Conservation (phyloP, 768 basidiomycete genomes). For the Tylopilus vinaceipallidus region DNA sequence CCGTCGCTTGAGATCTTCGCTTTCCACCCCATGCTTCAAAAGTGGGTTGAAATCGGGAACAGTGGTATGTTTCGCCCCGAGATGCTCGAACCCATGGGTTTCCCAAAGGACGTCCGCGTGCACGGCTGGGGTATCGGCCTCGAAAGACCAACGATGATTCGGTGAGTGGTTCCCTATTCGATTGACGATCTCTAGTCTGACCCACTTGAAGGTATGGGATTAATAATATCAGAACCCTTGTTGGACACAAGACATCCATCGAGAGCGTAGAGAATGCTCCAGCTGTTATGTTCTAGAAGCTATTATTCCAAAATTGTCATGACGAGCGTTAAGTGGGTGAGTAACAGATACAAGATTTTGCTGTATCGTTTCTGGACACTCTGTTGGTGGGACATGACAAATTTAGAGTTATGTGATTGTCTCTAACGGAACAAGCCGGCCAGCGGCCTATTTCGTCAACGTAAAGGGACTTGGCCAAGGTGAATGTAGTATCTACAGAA, state of each 20-base stretch:
- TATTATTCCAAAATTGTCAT: slow-evolving; percentile 6
- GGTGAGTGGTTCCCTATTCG: slow-evolving; percentile 46
- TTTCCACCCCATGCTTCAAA: slow-evolving; percentile 89
- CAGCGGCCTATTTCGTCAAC: slow-evolving; percentile 1
- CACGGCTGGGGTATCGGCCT: slow-evolving; percentile 95
- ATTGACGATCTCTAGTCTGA: slow-evolving; percentile 1
- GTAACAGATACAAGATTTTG: slow-evolving; percentile 5
- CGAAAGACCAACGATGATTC: slow-evolving; percentile 98
- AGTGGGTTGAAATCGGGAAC: slow-evolving; percentile 98
- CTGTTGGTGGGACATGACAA: not conserved
- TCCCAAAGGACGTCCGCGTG: slow-evolving; percentile 94
- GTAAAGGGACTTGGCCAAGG: not conserved
- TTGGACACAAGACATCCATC: slow-evolving; percentile 95
- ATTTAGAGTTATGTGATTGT: not conserved
- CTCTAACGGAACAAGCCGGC: slow-evolving; percentile 5
- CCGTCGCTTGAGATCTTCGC: slow-evolving; percentile 98
- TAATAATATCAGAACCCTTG: slow-evolving; percentile 93
- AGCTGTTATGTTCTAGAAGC: slow-evolving; percentile 80
- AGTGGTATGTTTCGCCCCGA: slow-evolving; percentile 99
- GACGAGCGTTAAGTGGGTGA: not conserved
- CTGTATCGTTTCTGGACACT: not conserved
- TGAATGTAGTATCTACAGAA: slow-evolving; percentile 6
- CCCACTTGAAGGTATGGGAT: slow-evolving; percentile 76
- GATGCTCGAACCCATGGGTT: slow-evolving; percentile 98
- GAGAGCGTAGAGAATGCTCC: slow-evolving; percentile 86